phyloP scores from a whole-genome alignment of 345 rosid genomes.

The Rhizophora apiculata region DNA sequence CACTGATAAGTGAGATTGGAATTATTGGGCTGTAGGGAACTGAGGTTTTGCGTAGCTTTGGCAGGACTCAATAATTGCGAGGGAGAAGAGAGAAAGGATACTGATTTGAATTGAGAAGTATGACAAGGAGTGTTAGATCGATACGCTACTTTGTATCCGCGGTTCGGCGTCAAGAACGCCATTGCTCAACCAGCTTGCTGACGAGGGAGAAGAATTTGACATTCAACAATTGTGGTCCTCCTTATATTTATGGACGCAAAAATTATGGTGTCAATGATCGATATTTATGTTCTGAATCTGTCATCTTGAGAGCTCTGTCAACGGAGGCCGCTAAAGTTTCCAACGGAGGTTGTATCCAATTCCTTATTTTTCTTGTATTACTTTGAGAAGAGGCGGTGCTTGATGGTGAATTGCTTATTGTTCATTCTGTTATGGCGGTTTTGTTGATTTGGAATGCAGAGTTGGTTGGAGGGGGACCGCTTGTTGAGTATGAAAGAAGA shows the following conservation, averaged over 20 bases:
- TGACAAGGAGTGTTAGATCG: slow-evolving; percentile 55
- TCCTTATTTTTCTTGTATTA: not conserved
- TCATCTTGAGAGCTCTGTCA: slow-evolving; percentile 44
- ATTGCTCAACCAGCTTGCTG: slow-evolving; percentile 23
- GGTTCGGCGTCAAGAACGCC: slow-evolving; percentile 28
- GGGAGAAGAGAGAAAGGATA: not conserved
- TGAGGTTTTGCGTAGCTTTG: too few species aligned
- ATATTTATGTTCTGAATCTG: slow-evolving; percentile 19
- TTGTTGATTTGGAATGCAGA: slow-evolving; percentile 39
- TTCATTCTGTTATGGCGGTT: not conserved
- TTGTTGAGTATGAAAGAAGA: slow-evolving; percentile 82
- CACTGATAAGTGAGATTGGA: too few species aligned
- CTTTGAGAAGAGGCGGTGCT: not conserved
- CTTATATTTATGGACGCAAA: slow-evolving; percentile 16
- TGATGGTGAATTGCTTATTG: not conserved
- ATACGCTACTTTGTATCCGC: slow-evolving; percentile 41
- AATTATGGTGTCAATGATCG: slow-evolving; percentile 18
- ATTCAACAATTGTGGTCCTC: slow-evolving; percentile 9
- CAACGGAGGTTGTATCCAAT: slow-evolving; percentile 34
- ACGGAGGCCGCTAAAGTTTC: slow-evolving; percentile 41
- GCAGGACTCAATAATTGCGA: too few species aligned
- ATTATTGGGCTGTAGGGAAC: too few species aligned
- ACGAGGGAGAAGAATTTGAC: slow-evolving; percentile 28
- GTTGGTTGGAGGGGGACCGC: slow-evolving; percentile 61
- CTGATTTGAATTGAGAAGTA: slow-evolving; percentile 26